These are phyloP conservation scores for Gossypioides kirkii DNA, from an alignment of 345 rosid genomes.

Conservation along the genomic window DNA sequence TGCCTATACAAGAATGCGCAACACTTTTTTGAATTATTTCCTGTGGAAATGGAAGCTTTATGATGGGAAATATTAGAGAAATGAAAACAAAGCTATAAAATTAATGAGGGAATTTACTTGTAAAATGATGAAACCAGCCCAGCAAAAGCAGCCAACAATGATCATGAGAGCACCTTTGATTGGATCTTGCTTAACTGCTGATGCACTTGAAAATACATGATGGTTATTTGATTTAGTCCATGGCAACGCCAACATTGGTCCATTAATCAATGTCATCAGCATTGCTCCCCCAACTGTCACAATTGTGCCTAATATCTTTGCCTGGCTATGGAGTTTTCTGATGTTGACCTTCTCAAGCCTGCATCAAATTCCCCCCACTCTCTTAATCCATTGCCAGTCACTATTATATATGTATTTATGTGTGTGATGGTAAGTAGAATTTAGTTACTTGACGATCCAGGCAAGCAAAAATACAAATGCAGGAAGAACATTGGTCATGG, in stretches of 20 bases:
- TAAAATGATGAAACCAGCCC: constrained; percentile 68
- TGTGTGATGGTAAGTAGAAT: background rate
- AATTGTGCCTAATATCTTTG: constrained; percentile 37
- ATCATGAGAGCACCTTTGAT: constrained; percentile 58
- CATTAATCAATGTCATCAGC: constrained; percentile 42
- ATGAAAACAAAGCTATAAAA: background rate
- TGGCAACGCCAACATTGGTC: constrained; percentile 24
- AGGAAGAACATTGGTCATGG: constrained; percentile 64
- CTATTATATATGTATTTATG: background rate
- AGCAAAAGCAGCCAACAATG: constrained; percentile 48
- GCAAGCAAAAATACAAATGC: constrained; percentile 61
- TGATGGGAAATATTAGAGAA: too few relatives aligned
- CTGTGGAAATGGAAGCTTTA: too few relatives aligned
- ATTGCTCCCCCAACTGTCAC: constrained; percentile 47
- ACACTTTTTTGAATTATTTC: background rate
- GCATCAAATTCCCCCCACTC: background rate
- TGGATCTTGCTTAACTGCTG: constrained; percentile 19
- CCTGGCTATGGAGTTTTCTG: constrained; percentile 29
- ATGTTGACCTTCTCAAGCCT: constrained; percentile 36
- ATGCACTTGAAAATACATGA: background rate
- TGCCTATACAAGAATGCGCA: constrained; percentile 30
- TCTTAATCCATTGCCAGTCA: too few relatives aligned
- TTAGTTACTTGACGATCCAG: constrained; percentile 43
- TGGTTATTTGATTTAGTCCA: constrained; percentile 9
- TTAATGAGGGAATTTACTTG: constrained; percentile 31